phyloP scores from a whole-genome alignment of 2,329 filamentous ascomycete genomes.

The Elsinoe arachidis region DNA sequence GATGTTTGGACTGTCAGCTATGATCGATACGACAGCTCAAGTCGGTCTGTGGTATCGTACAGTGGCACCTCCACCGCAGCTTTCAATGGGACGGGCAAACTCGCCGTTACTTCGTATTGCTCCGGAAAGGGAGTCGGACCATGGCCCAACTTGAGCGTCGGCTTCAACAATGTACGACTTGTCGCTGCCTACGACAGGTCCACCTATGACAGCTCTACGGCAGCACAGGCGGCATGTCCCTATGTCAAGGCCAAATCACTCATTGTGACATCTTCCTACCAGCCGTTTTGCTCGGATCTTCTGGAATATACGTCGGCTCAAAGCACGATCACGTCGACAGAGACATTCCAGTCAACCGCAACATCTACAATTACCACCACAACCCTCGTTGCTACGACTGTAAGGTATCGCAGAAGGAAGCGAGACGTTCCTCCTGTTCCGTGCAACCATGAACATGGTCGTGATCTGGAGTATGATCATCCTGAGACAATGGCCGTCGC shows the following conservation, averaged over 20 bases:
- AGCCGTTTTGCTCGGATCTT: slow-evolving; percentile 10
- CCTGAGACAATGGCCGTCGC: not conserved
- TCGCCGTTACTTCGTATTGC: slow-evolving; percentile 8
- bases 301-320: slow-evolving; percentile 4
- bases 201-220: not conserved
- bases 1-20: slow-evolving; percentile 12
- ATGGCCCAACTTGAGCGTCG: slow-evolving; percentile 4
- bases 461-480: not conserved
- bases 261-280: slow-evolving; percentile 12
- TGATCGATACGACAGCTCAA: slow-evolving; percentile 9
- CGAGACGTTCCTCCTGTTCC: slow-evolving; percentile 11
- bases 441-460: slow-evolving; percentile 8
- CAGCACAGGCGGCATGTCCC: not conserved
- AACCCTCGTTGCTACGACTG: not conserved
- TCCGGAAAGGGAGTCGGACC: slow-evolving; percentile 3
- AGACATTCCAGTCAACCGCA: not conserved
- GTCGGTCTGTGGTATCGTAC: slow-evolving; percentile 3
- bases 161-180: slow-evolving; percentile 12
- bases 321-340: slow-evolving; percentile 1
- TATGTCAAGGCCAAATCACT: slow-evolving; percentile 9
- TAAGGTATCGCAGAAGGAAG: slow-evolving; percentile 11
- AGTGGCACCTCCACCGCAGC: slow-evolving; percentile 1
- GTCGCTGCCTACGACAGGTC: slow-evolving; percentile 3
- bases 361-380: slow-evolving; percentile 5
- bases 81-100: slow-evolving; percentile 12